Evolutionary conservation across 768 basidiomycete genomes (phyloP).

Genomic region (Phanerodontia chrysosporium): DNA sequence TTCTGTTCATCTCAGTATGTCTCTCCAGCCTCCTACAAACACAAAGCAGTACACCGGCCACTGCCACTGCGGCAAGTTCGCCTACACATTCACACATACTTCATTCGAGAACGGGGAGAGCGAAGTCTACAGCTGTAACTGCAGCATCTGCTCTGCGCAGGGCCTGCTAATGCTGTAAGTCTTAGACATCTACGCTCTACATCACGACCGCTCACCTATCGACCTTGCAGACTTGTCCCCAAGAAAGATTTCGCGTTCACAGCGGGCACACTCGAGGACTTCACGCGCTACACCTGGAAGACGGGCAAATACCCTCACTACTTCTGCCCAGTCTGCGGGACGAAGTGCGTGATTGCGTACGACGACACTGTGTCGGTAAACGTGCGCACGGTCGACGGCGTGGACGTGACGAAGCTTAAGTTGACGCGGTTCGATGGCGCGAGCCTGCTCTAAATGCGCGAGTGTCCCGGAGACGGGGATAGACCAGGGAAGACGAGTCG

Average conservation of each 20-base stretch:
- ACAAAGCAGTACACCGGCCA: constrained; percentile 1
- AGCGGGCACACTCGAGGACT: not conserved
- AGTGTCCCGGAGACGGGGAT: too few relatives aligned
- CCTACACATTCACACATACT: not conserved
- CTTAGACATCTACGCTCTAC: not conserved
- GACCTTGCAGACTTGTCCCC: not conserved
- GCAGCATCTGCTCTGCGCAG: not conserved
- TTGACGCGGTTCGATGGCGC: not conserved
- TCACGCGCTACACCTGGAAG: not conserved
- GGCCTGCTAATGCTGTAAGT: not conserved
- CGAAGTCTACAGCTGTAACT: not conserved
- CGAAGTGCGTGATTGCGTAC: not conserved
- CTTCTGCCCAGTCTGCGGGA: not conserved
- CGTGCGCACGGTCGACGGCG: not conserved
- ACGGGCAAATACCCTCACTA: not conserved
- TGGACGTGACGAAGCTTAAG: not conserved
- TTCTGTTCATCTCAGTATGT: not conserved
- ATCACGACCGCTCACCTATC: not conserved
- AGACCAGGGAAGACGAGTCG: too few relatives aligned
- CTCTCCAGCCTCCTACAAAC: not conserved
- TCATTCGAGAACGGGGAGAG: not conserved
- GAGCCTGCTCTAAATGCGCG: not conserved
- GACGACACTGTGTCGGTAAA: not conserved
- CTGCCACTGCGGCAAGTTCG: not conserved
- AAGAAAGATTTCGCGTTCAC: not conserved